Evolutionary conservation across 768 basidiomycete genomes (phyloP), one percentile per base, ranked within the genome.

Genomic region (Albatrellus ellisii): DNA sequence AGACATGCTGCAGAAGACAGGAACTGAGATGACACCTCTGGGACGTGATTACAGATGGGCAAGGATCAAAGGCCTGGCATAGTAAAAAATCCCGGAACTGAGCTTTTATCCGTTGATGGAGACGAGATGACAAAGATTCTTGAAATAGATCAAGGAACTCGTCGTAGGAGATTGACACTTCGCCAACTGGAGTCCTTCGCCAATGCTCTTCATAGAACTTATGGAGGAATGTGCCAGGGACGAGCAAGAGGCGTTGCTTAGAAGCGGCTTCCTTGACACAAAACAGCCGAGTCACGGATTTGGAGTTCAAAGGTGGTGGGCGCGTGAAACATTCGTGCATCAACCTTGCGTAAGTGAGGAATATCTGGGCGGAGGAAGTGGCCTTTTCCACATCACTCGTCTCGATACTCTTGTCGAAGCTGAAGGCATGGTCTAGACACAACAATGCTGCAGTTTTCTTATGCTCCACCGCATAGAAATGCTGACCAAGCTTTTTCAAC

Each of bases 11-110:
- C n/a, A 39, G 35, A 27, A 29, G 27, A 26, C 49, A 50, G 3
- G 22, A 29, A 2, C 8, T 24, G 6, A 26, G 36, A 10, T 48
- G 46, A 20, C 49, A 50, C 6, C 39, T 42, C 11, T 42, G 36
- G 1, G 4, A 7, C 34, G 12, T 15, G 5, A 29, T 40, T 27
- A 12, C 7, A 9, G 6, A 1, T 10, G 40, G 42, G 25, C 49
- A 50, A 6, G 49, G 49, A 25, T 48, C 46, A 14, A 48, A 48
- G 11, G 37, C 31, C 24, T 27, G 39, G 24, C 47, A 31, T 2
- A 11, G 4, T 1, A 42, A 37, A 29, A 39, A 50, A 7, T 12
- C 15, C n/a, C 39, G 21, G 36, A 29, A 28, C 20, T 48, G 43
- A 9, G 7, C 12, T 11, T 41, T 28, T 14, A 50, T 40, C 26